These are phyloP conservation scores for Septoria linicola DNA, from an alignment of 2,329 filamentous ascomycete species.

Conservation along the genomic window DNA sequence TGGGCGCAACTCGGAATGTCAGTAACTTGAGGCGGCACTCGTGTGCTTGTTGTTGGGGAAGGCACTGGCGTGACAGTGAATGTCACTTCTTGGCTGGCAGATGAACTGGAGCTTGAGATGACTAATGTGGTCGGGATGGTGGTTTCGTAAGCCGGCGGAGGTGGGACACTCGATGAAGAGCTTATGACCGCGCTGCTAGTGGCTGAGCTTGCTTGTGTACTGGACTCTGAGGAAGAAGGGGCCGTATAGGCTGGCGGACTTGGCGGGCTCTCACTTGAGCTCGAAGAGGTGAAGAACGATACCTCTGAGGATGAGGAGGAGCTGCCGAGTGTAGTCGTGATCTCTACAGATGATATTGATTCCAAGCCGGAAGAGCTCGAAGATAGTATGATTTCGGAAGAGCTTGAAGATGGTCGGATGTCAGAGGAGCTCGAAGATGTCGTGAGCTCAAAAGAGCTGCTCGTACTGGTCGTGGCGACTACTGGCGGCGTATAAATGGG, in stretches of 20 bases:
- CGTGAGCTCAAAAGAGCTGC: not conserved
- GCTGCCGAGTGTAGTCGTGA: not conserved
- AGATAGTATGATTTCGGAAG: not conserved
- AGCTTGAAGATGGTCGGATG: too few relatives aligned
- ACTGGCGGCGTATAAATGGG: not conserved
- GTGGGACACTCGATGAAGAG: too few relatives aligned
- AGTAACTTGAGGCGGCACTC: not conserved
- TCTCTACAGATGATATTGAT: not conserved
- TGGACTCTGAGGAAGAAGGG: too few relatives aligned
- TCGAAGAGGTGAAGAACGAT: not conserved
- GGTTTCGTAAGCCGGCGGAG: too few relatives aligned
- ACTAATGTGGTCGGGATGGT: too few relatives aligned
- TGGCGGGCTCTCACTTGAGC: too few relatives aligned
- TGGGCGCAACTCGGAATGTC: constrained; percentile 6
- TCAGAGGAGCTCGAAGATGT: too few relatives aligned
- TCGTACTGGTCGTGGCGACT: not conserved
- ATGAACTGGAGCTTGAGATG: not conserved
- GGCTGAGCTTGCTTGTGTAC: too few relatives aligned
- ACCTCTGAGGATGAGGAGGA: not conserved
- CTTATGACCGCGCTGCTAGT: too few relatives aligned
- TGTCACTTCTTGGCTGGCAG: not conserved
- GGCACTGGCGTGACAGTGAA: not conserved
- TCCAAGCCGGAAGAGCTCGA: too few relatives aligned
- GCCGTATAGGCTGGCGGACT: too few relatives aligned
- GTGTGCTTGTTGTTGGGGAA: not conserved